These are phyloP conservation scores for Zymoseptoria crescenta DNA, from an alignment of 2,329 filamentous ascomycete species.

Conservation along the genomic window DNA sequence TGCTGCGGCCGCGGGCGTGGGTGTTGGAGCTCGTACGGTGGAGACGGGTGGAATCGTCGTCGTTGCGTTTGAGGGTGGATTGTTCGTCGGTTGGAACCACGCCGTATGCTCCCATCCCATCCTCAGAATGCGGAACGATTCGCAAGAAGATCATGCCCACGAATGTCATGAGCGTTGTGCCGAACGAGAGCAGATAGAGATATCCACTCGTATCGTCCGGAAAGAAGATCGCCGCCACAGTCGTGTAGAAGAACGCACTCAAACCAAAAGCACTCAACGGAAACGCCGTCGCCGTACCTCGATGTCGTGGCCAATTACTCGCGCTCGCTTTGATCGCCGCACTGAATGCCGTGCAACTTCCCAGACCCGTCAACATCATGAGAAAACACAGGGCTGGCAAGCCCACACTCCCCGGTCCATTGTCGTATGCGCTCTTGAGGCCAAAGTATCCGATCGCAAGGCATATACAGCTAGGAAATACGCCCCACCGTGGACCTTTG, in stretches of 20 bases:
- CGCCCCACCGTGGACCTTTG: slow-evolving; percentile 70
- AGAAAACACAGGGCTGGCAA: slow-evolving; percentile 65
- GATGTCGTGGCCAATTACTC: slow-evolving; percentile 82
- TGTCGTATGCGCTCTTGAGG: slow-evolving; percentile 69
- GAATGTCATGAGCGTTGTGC: slow-evolving; percentile 69
- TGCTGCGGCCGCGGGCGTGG: slow-evolving; percentile 1
- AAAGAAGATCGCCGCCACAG: slow-evolving; percentile 67
- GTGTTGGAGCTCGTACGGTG: slow-evolving; percentile 9
- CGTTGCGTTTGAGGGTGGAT: slow-evolving; percentile 12
- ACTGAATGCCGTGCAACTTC: slow-evolving; percentile 84
- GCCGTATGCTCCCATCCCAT: slow-evolving; percentile 46
- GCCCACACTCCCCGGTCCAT: slow-evolving; percentile 51
- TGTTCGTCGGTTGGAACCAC: slow-evolving; percentile 42
- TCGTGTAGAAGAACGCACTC: slow-evolving; percentile 93
- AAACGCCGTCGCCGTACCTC: slow-evolving; percentile 90
- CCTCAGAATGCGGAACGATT: slow-evolving; percentile 46
- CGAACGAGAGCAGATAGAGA: slow-evolving; percentile 68
- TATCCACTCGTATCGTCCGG: slow-evolving; percentile 77
- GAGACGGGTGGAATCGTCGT: slow-evolving; percentile 9
- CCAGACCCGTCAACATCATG: slow-evolving; percentile 76
- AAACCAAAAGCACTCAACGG: slow-evolving; percentile 87
- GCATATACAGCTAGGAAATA: slow-evolving; percentile 64
- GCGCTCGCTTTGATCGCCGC: slow-evolving; percentile 78
- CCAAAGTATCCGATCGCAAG: slow-evolving; percentile 79
- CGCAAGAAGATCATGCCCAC: slow-evolving; percentile 77